A percentile compares a stretch with the other conserved stretches of the same genome.
These are phyloP conservation scores for Phlebiopsis gigantea DNA, from an alignment of 768 basidiomycete species.

Conservation along the genomic window DNA sequence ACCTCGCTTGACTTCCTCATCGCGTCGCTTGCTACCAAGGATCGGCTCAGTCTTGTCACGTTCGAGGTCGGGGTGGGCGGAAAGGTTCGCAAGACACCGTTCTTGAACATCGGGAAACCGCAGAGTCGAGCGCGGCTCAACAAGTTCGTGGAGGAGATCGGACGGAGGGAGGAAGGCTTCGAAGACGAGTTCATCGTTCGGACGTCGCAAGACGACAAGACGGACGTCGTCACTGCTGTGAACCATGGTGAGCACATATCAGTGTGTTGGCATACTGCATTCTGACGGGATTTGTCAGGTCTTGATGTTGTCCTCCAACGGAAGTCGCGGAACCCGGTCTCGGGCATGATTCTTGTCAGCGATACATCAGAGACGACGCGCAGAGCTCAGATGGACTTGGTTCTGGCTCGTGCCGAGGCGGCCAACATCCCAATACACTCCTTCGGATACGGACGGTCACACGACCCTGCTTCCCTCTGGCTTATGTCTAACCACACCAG, in stretches of 20 bases:
- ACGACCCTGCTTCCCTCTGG: conserved; percentile 97
- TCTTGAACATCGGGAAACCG: conserved; percentile 65
- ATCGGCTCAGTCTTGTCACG: conserved; percentile 86
- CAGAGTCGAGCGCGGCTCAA: conserved; percentile 66
- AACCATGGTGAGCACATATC: conserved; percentile 65
- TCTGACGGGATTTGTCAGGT: conserved; percentile 46
- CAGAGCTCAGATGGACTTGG: conserved; percentile 96
- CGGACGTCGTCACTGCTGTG: conserved; percentile 97
- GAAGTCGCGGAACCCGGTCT: conserved; percentile 83
- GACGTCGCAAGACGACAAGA: conserved; percentile 85
- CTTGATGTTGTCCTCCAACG: conserved; percentile 94
- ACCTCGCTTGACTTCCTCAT: conserved; percentile 84
- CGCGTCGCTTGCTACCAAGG: conserved; percentile 67
- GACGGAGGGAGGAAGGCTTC: conserved; percentile 28
- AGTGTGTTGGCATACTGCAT: not conserved
- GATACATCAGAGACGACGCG: conserved; percentile 90
- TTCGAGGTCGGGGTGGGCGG: conserved; percentile 87
- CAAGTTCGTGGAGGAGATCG: conserved; percentile 75
- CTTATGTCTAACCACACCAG: conserved; percentile 97
- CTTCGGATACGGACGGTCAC: conserved; percentile 93
- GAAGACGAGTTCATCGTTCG: conserved; percentile 66
- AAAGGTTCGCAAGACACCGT: conserved; percentile 88
- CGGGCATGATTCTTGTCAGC: conserved; percentile 89
- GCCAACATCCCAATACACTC: conserved; percentile 96
- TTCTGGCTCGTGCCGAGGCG: conserved; percentile 93